Evolutionary conservation across 148 eudicot genomes (phyloP), one percentile per base, ranked within the genome.

Genomic region (Hydrangea macrophylla): DNA sequence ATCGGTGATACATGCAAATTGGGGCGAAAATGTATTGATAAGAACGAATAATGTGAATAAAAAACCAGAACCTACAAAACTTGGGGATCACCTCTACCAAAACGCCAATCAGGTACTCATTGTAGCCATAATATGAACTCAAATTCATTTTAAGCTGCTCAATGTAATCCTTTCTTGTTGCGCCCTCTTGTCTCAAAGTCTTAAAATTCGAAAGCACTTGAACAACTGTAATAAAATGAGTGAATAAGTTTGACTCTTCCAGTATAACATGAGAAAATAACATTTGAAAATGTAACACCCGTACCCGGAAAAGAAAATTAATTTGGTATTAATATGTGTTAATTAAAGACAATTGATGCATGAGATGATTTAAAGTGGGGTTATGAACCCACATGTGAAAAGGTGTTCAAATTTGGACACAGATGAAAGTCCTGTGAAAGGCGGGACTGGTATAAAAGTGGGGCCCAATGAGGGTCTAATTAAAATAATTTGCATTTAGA

Each of bases 81-180:
- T n/a, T 7, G 60, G 23, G 32, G 60, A 56, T 58, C 62, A 93
- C 98, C 95, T 90, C 96, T 65, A 85, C 82, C 69, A 93, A 71
- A 70, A 82, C 66, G 54, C 73, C 90, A 76, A 93, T 88, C 39
- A 93, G 75, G 78, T 88, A 93, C 10, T 90, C 96, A 75, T 93
- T 93, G 81, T 90, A 90, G 12, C 96, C 98, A 79, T 90, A 93
- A 62, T 90, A 93, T 36, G 96, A 77, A 60, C 80, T 70, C 42
- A 93, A 82, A 75, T 93, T 96, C 70, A 70, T 53, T 63, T 79
- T 81, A 59, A 93, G 89, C 78, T 90, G 98, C 55, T 90, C 83
- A 13, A 84, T 69, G 63, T 93, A 93, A 61, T 88, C 88, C 75
- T 86, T 86, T 62, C 98, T 81, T 28, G 90, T 45, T 9, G 67